Conservation (phyloP, 108 stramenopile genomes). For the Parietichytrium sp. region DNA sequence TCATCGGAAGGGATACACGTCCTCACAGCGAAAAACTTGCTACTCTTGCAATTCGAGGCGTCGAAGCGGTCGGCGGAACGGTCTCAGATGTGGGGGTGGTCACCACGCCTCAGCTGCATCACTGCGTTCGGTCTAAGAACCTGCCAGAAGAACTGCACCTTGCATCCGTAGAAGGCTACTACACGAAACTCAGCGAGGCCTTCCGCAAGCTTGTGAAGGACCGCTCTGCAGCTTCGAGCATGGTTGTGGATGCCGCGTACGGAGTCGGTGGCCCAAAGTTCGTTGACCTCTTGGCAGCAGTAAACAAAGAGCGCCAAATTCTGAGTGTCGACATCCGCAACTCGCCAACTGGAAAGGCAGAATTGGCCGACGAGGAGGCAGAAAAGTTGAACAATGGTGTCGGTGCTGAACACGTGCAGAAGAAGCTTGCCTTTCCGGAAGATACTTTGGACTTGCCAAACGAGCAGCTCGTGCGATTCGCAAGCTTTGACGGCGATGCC, state of each 20-base stretch:
- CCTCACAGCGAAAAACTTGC: slow-evolving; percentile 71
- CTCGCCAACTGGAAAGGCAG: neutral
- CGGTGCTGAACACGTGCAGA: slow-evolving; percentile 93
- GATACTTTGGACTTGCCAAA: slow-evolving; percentile 51
- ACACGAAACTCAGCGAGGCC: slow-evolving; percentile 69
- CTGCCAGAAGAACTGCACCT: slow-evolving; percentile 52
- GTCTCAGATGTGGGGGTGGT: slow-evolving; percentile 79
- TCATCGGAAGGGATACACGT: slow-evolving; percentile 82
- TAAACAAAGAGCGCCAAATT: slow-evolving; percentile 38
- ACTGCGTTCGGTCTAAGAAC: slow-evolving; percentile 74
- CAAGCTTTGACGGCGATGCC: slow-evolving; percentile 94
- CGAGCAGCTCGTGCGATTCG: slow-evolving; percentile 38
- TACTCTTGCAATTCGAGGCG: slow-evolving; percentile 60
- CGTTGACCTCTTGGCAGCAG: slow-evolving; percentile 50
- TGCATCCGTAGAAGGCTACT: slow-evolving; percentile 75
- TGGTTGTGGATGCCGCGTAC: slow-evolving; percentile 83
- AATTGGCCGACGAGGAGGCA: slow-evolving; percentile 19
- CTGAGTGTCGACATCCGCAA: slow-evolving; percentile 10
- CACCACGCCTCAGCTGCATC: slow-evolving; percentile 89
- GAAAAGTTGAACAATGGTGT: slow-evolving; percentile 78
- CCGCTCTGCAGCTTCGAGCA: neutral
- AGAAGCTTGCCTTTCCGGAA: slow-evolving; percentile 68
- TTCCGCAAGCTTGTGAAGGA: slow-evolving; percentile 64
- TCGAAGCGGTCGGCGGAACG: slow-evolving; percentile 64
- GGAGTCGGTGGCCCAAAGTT: slow-evolving; percentile 79